phyloP scores from a whole-genome alignment of 2,329 filamentous ascomycete genomes.

The Aureobasidium lini region DNA sequence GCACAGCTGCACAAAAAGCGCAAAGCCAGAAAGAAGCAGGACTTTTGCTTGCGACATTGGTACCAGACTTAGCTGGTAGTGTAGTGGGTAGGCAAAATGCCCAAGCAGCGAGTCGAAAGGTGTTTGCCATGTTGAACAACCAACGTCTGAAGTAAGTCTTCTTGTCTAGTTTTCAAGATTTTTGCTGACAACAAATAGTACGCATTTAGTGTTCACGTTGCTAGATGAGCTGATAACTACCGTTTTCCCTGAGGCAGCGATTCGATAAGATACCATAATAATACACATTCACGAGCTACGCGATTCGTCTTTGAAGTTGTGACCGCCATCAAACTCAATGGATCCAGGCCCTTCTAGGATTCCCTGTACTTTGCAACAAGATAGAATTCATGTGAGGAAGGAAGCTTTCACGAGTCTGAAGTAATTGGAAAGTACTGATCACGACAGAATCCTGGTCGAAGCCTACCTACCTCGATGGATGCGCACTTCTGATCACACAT shows the following conservation, averaged over 20 bases:
- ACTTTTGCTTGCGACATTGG: constrained; percentile 76
- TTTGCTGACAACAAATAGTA: constrained; percentile 30
- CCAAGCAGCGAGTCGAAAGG: constrained; percentile 76
- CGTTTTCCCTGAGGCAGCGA: constrained; percentile 32
- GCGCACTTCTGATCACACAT: too few species aligned
- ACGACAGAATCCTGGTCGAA: too few species aligned
- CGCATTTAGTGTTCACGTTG: constrained; percentile 43
- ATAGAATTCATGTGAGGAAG: too few species aligned
- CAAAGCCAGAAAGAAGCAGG: constrained; percentile 81
- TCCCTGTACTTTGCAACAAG: too few species aligned
- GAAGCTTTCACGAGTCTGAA: too few species aligned
- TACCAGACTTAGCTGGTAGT: constrained; percentile 85
- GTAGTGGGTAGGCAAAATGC: constrained; percentile 92
- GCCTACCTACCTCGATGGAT: too few species aligned
- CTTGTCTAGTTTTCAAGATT: neutral
- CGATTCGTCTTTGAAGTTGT: too few species aligned
- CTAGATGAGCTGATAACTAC: constrained; percentile 42
- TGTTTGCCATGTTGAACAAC: constrained; percentile 91
- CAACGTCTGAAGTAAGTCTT: constrained; percentile 72
- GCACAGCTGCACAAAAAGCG: constrained; percentile 66
- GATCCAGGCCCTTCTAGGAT: too few species aligned
- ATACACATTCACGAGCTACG: too few species aligned
- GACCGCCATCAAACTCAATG: too few species aligned
- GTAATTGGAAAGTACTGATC: too few species aligned
- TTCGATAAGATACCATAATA: constrained; percentile 6